Percentiles rank a stretch among this genome's conserved stretches.
phyloP scores from a whole-genome alignment of 176 grass and related monocot genomes.

The Bothriochloa decipiens region DNA sequence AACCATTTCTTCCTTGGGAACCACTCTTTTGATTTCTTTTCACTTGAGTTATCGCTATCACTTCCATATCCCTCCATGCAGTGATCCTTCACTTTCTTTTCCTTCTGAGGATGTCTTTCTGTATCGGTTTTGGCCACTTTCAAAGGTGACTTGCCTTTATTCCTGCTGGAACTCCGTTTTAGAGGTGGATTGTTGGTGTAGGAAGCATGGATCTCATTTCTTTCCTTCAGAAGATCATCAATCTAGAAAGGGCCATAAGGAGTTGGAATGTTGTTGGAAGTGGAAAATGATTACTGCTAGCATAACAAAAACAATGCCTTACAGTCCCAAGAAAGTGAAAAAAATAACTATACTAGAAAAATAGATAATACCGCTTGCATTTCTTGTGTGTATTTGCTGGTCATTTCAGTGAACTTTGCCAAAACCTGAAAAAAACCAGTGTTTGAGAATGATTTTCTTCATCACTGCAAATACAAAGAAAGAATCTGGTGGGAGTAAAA shows the following conservation, averaged over 20 bases:
- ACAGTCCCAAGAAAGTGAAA: not conserved
- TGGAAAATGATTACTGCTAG: constrained; percentile 11
- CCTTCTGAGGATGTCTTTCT: constrained; percentile 50
- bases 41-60: constrained; percentile 48
- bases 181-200: constrained; percentile 74
- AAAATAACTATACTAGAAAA: constrained; percentile 22
- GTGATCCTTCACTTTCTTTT: constrained; percentile 67
- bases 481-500: not conserved
- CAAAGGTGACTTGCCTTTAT: constrained; percentile 60
- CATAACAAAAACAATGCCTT: not conserved
- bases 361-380: constrained; percentile 71
- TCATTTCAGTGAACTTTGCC: constrained; percentile 93
- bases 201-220: constrained; percentile 80
- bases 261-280: constrained; percentile 6
- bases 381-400: constrained; percentile 94
- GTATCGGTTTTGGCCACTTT: constrained; percentile 52
- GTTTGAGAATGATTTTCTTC: not conserved
- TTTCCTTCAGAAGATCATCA: constrained; percentile 80
- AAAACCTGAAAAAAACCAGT: constrained; percentile 61
- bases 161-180: constrained; percentile 74
- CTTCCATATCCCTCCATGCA: constrained; percentile 42
- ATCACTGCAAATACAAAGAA: not conserved
- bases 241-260: constrained; percentile 51
- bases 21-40: constrained; percentile 64
- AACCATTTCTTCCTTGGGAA: constrained; percentile 82